A percentile compares a stretch with the other conserved stretches of the same genome.
Conservation (phyloP, 768 basidiomycete genomes). For the Pleurotus eryngii region DNA sequence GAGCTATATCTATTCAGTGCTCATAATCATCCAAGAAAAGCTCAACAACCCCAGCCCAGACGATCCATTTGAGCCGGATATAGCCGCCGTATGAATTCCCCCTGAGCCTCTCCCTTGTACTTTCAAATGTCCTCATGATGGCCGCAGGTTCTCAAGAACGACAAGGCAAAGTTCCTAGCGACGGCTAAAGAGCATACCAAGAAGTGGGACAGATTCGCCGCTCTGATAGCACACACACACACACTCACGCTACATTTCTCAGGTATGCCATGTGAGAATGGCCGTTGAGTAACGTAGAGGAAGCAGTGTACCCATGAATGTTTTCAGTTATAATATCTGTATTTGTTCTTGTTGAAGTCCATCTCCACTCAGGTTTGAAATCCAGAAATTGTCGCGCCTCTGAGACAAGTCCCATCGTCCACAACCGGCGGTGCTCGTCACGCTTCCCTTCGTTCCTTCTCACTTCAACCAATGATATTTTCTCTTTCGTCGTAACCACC, state of each 20-base stretch:
- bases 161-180: conserved; percentile 67
- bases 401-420: not conserved
- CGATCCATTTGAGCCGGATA: conserved; percentile 86
- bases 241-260: not conserved
- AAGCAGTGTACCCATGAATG: not conserved
- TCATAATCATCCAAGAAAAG: conserved; percentile 77
- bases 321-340: not conserved
- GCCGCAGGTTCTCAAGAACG: conserved; percentile 68
- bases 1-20: conserved; percentile 40
- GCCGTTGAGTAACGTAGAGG: not conserved
- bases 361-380: too few relatives aligned
- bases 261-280: conserved; percentile 24
- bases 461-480: not conserved
- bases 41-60: conserved; percentile 85
- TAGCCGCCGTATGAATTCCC: conserved; percentile 62
- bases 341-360: not conserved
- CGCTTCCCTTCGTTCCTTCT: not conserved
- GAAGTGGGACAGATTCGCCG: conserved; percentile 47
- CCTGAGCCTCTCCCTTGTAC: conserved; percentile 4
- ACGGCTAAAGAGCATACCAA: conserved; percentile 85
- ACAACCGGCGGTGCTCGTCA: not conserved
- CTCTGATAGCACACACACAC: conserved; percentile 5
- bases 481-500: conserved; percentile 8
- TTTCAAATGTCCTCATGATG: not conserved
- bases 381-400: not conserved